These are phyloP conservation scores for Trypanosoma lewisi DNA, from an alignment of 208 protist genomes.

Conservation along the genomic window DNA sequence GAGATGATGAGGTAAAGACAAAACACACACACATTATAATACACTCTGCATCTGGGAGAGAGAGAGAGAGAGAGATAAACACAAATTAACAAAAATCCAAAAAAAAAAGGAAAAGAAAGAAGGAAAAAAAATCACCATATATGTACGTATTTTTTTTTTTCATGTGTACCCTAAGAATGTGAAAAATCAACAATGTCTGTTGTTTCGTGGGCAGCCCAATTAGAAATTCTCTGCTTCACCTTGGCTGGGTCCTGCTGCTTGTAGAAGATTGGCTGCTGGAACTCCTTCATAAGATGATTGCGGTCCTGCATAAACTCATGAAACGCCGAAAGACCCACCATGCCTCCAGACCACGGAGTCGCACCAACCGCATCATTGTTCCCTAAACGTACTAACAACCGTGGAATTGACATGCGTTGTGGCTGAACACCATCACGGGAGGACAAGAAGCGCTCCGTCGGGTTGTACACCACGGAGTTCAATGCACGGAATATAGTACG, in stretches of 20 bases:
- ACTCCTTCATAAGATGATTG: constrained; percentile 74
- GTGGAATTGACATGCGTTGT: constrained; percentile 59
- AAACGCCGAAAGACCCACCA: constrained; percentile 59
- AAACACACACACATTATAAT: too few species aligned
- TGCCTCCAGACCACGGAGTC: constrained; percentile 77
- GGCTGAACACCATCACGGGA: constrained; percentile 55
- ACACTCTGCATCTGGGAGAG: neutral
- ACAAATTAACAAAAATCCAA: constrained; percentile 1
- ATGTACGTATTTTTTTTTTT: neutral
- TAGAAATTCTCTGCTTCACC: constrained; percentile 60
- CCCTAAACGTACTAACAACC: constrained; percentile 70
- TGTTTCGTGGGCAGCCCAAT: constrained; percentile 65
- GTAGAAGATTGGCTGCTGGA: constrained; percentile 77
- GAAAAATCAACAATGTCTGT: constrained; percentile 84
- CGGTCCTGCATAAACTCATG: constrained; percentile 84
- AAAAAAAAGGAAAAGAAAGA: constrained; percentile 6
- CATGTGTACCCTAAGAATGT: constrained; percentile 33
- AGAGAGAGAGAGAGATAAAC: neutral
- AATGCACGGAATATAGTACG: constrained; percentile 75
- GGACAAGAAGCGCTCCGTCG: constrained; percentile 58
- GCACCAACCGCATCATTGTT: constrained; percentile 69
- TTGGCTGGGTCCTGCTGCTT: constrained; percentile 79
- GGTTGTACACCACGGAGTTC: constrained; percentile 71
- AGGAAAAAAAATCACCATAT: neutral
- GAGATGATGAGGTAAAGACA: too few species aligned